phyloP scores from a whole-genome alignment of 495 filamentous ascomycete genomes.

The Pyronema omphalodes region DNA sequence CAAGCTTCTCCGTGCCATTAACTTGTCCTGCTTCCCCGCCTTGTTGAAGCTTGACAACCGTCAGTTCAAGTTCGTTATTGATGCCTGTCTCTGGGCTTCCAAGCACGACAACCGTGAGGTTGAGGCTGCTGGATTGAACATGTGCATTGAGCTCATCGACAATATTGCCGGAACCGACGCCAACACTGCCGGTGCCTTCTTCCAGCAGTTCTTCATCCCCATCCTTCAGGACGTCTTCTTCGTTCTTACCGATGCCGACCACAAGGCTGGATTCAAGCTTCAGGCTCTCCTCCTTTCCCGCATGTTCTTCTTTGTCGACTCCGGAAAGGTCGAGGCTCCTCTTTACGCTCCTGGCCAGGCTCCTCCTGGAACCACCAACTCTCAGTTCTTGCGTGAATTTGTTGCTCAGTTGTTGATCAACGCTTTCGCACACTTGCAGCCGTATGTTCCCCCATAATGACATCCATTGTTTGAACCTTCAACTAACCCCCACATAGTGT shows the following conservation, averaged over 20 bases:
- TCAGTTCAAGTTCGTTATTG: conserved; percentile 98
- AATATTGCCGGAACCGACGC: conserved; percentile 88
- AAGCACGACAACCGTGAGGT: conserved; percentile 99
- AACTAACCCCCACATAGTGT: conserved; percentile 31
- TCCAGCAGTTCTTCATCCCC: conserved; percentile 85
- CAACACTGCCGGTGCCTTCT: conserved; percentile 78
- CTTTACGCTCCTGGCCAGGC: conserved; percentile 73
- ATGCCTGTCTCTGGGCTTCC: conserved; percentile 98
- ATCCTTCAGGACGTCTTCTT: conserved; percentile 98
- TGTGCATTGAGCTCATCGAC: conserved; percentile 95
- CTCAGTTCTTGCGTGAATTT: conserved; percentile 73
- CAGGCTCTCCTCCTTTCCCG: conserved; percentile 83
- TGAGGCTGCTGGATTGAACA: conserved; percentile 90
- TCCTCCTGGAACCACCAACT: conserved; percentile 62
- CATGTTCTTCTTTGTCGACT: conserved; percentile 79
- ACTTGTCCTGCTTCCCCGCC: conserved; percentile 86
- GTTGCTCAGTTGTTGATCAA: conserved; percentile 69
- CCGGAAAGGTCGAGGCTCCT: conserved; percentile 75
- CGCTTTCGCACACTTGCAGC: conserved; percentile 83
- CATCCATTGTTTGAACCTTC: conserved; percentile 25
- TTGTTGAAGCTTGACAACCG: conserved; percentile 81
- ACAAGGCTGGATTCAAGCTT: conserved; percentile 97
- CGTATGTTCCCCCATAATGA: conserved; percentile 36
- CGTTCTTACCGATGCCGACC: conserved; percentile 89
- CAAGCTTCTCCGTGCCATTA: conserved; percentile 86